Conservation (phyloP, 331 rosid genomes). For the Phaseolus coccineus region DNA sequence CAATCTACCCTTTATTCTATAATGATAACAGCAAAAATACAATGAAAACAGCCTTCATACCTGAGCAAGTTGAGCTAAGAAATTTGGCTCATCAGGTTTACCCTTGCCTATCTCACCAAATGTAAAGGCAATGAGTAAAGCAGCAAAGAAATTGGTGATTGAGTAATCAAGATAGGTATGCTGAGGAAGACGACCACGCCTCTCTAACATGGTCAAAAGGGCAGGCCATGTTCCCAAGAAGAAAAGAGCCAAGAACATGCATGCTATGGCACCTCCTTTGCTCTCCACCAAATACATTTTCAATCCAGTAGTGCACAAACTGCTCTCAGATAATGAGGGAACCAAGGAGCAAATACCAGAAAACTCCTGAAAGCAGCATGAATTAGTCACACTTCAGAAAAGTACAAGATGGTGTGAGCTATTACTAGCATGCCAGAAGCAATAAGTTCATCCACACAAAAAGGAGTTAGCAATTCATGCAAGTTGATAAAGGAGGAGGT, state of each 20-base stretch:
- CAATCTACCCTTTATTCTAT: not conserved
- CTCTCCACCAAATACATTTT: conserved; percentile 86
- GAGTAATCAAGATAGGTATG: conserved; percentile 97
- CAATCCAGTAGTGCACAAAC: conserved; percentile 42
- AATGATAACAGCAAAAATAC: conserved; percentile 21
- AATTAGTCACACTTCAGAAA: conserved; percentile 2
- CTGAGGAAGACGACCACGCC: conserved; percentile 96
- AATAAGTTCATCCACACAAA: not conserved
- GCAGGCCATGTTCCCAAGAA: conserved; percentile 98
- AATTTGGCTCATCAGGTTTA: conserved; percentile 63
- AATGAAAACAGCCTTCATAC: conserved; percentile 34
- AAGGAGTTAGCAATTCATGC: conserved; percentile 1
- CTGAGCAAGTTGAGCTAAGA: conserved; percentile 78
- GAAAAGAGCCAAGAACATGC: conserved; percentile 78
- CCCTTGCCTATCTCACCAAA: conserved; percentile 81
- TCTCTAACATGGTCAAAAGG: conserved; percentile 71
- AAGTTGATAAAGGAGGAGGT: conserved; percentile 7
- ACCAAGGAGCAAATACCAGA: conserved; percentile 41
- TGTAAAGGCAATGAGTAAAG: conserved; percentile 78
- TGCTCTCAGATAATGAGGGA: conserved; percentile 44
- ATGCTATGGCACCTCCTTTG: conserved; percentile 83
- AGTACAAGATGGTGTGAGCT: conserved; percentile 21
- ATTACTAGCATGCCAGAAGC: not conserved
- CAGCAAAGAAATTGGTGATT: conserved; percentile 84
- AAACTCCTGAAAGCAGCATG: conserved; percentile 56